Conservation (phyloP, 2,329 filamentous ascomycete genomes). For the Aspergillus jensenii region DNA sequence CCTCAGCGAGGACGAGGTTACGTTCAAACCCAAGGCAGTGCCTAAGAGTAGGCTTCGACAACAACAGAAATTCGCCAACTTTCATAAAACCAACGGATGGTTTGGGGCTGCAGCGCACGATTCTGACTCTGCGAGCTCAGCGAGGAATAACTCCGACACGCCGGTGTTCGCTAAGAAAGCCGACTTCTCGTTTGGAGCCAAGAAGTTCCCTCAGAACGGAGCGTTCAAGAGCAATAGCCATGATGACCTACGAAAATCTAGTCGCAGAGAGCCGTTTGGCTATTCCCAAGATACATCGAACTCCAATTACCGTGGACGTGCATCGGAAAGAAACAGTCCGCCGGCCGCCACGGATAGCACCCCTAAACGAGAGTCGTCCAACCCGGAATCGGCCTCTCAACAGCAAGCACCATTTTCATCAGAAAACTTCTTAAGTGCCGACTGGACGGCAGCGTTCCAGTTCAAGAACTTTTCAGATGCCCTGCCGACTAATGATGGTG, state of each 20-base stretch:
- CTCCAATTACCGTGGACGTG: constrained; percentile 21
- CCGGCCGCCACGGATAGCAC: constrained; percentile 16
- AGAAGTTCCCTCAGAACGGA: constrained; percentile 15
- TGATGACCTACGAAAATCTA: constrained; percentile 36
- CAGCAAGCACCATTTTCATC: constrained; percentile 32
- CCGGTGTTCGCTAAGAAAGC: constrained; percentile 10
- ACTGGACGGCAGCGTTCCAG: constrained; percentile 40
- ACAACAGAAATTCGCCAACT: constrained; percentile 30
- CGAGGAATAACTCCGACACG: constrained; percentile 11
- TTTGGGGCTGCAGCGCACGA: constrained; percentile 33
- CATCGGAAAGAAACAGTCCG: constrained; percentile 21
- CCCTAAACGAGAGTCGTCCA: constrained; percentile 20
- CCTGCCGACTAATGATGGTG: constrained; percentile 28
- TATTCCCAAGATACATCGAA: constrained; percentile 31
- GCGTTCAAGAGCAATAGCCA: constrained; percentile 35
- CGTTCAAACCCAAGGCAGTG: constrained; percentile 38
- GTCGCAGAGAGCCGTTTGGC: constrained; percentile 40
- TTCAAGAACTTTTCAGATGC: constrained; percentile 36
- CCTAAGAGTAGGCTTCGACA: constrained; percentile 39
- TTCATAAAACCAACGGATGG: constrained; percentile 22
- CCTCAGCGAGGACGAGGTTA: constrained; percentile 30
- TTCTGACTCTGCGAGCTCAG: constrained; percentile 22
- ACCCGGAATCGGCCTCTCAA: constrained; percentile 23
- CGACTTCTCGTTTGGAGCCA: constrained; percentile 5
- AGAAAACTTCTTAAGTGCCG: constrained; percentile 38